Percentiles rank a stretch among this genome's conserved stretches.
Conservation (phyloP, 2,329 filamentous ascomycete genomes). For the Microsporum audouinii region DNA sequence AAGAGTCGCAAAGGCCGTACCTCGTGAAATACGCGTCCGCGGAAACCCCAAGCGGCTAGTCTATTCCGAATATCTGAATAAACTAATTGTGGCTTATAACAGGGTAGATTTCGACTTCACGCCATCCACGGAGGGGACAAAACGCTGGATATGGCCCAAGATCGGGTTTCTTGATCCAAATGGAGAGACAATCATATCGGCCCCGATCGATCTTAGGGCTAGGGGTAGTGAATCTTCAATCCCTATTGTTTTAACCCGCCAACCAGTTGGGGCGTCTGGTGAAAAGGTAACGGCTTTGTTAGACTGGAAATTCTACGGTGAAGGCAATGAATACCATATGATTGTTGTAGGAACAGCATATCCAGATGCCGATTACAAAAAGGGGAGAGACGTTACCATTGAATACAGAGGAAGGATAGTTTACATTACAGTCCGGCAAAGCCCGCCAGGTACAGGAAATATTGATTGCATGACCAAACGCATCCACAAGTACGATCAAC, state of each 20-base stretch:
- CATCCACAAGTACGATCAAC: slow-evolving; percentile 25
- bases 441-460: slow-evolving; percentile 17
- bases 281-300: slow-evolving; percentile 32
- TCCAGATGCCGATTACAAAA: slow-evolving; percentile 8
- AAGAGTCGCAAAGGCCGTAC: slow-evolving; percentile 30
- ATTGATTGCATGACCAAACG: slow-evolving; percentile 29
- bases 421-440: slow-evolving; percentile 27
- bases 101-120: slow-evolving; percentile 18
- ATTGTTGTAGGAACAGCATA: slow-evolving; percentile 32
- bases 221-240: neutral
- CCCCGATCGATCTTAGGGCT: slow-evolving; percentile 3
- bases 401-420: slow-evolving; percentile 26
- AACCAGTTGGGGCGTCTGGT: slow-evolving; percentile 25
- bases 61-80: slow-evolving; percentile 37
- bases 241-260: slow-evolving; percentile 14
- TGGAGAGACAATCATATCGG: slow-evolving; percentile 6
- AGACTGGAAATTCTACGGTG: slow-evolving; percentile 30
- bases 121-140: slow-evolving; percentile 20
- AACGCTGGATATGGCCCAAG: slow-evolving; percentile 24
- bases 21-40: slow-evolving; percentile 29
- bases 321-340: slow-evolving; percentile 30
- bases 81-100: slow-evolving; percentile 41
- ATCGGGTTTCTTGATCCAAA: slow-evolving; percentile 33
- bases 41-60: slow-evolving; percentile 34
- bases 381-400: neutral